A percentile compares a stretch with the other conserved stretches of the same genome.
These are phyloP conservation scores for Teunomyces tritomae DNA, from an alignment of 805 yeast genomes.

Conservation along the genomic window DNA sequence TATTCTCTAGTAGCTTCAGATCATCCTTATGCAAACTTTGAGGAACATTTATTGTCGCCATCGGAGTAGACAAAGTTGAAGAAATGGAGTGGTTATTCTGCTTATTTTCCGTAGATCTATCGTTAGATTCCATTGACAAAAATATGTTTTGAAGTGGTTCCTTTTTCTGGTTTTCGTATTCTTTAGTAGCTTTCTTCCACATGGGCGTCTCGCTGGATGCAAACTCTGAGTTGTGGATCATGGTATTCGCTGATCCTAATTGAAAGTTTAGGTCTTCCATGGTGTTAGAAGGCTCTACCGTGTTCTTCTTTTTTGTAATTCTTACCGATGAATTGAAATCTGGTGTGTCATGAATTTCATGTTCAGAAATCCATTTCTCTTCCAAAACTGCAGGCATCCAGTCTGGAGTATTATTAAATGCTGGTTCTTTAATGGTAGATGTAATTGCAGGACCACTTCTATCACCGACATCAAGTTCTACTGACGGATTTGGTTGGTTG, in stretches of 20 bases:
- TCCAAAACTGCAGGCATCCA: slow-evolving; percentile 44
- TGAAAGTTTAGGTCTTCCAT: slow-evolving; percentile 14
- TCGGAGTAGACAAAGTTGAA: slow-evolving; percentile 39
- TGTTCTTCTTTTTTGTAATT: slow-evolving; percentile 14
- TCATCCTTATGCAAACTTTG: not conserved
- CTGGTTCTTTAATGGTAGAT: not conserved
- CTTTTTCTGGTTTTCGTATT: slow-evolving; percentile 23
- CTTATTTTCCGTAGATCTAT: slow-evolving; percentile 6
- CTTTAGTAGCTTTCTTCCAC: slow-evolving; percentile 34
- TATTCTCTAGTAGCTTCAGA: slow-evolving; percentile 12
- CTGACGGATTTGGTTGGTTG: not conserved
- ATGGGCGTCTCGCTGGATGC: slow-evolving; percentile 24
- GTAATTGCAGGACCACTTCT: not conserved
- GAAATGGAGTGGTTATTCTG: slow-evolving; percentile 23
- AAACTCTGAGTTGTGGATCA: slow-evolving; percentile 29
- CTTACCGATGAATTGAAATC: slow-evolving; percentile 26
- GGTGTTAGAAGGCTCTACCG: not conserved
- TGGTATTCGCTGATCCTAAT: slow-evolving; percentile 25
- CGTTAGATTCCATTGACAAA: slow-evolving; percentile 19
- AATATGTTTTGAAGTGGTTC: slow-evolving; percentile 32
- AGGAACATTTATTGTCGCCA: slow-evolving; percentile 20
- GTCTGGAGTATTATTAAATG: slow-evolving; percentile 28
- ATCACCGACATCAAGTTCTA: not conserved
- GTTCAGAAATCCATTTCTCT: slow-evolving; percentile 29
- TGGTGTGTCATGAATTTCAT: slow-evolving; percentile 3